Conservation (phyloP, 1,284 basidiomycete genomes). For the Athelia psychrophila region DNA sequence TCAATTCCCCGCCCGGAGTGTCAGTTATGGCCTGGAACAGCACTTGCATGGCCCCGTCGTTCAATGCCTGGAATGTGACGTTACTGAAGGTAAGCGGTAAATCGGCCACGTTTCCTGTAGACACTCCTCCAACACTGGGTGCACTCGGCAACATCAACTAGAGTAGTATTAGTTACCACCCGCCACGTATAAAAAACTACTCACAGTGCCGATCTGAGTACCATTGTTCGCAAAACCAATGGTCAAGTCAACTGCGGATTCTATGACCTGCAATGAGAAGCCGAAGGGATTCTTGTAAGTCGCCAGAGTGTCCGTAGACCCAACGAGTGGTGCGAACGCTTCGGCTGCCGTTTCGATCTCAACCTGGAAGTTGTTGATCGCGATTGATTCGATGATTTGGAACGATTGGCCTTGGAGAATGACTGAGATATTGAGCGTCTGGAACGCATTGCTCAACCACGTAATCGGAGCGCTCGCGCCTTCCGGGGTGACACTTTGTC, state of each 20-base stretch:
- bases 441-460: slow-evolving; percentile 74
- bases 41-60: slow-evolving; percentile 51
- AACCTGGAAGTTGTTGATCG: slow-evolving; percentile 60
- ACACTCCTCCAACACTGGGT: slow-evolving; percentile 56
- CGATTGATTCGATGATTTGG: slow-evolving; percentile 67
- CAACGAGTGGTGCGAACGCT: slow-evolving; percentile 56
- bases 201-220: slow-evolving; percentile 46
- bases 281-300: slow-evolving; percentile 77
- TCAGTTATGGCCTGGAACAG: slow-evolving; percentile 64
- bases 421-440: slow-evolving; percentile 64
- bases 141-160: slow-evolving; percentile 55
- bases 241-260: slow-evolving; percentile 52
- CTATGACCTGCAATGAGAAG: slow-evolving; percentile 67
- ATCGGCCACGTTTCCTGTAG: slow-evolving; percentile 61
- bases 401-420: slow-evolving; percentile 54
- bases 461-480: slow-evolving; percentile 47
- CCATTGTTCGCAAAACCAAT: slow-evolving; percentile 47
- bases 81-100: slow-evolving; percentile 61
- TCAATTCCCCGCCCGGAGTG: slow-evolving; percentile 39
- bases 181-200: background rate
- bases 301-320: slow-evolving; percentile 61
- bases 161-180: slow-evolving; percentile 5
- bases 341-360: slow-evolving; percentile 50
- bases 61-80: slow-evolving; percentile 50
- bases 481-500: slow-evolving; percentile 61